Evolutionary conservation across 2,329 filamentous ascomycete species (phyloP), one percentile per base, ranked within the genome.

Genomic region (Geoglossum cookeanum): DNA sequence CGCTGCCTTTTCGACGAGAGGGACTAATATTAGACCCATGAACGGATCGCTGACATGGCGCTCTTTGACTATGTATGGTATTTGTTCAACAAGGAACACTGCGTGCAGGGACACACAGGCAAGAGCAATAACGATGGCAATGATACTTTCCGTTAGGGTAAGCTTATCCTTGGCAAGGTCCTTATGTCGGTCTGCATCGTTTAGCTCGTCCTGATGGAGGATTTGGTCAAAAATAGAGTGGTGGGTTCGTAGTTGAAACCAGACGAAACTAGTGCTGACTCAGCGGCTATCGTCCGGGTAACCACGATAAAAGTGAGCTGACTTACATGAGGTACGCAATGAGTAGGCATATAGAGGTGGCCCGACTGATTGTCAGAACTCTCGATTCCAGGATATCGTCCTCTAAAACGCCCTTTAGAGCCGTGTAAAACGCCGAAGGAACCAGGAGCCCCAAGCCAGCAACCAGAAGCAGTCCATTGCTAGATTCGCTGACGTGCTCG

Each of bases 1-100:
- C 11, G 87, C 87, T 2, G 85, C 83, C 69, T 94, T 94, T 66
- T 94, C 88, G 4, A 92, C 87, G 0, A 94, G 75, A 3, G 86
- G 83, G 4, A 92, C 78, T 0, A 94, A 75, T 61, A 92, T 91
- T 42, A 94, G 73, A 64, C 87, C 79, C 60, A 83, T 71, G 61
- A 83, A 83, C 33, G 75, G 74, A 62, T 82, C 78, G 1, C 74
- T 74, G 45, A 82, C 71, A 30, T 72, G 68, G 30, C 69, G 70
- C 47, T 75, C 71, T 22, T 68, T 63, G 22, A 81, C 79, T 47
- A 83, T 78, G 63, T 70, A 73, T 42, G 80, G 76, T 59, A 92
- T 92, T 64, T 90, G 74, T 55, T 81, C 71, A 13, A 92, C 86
- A 15, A 92, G 73, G 60, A 80, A 82, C 51, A 89, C 77, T 22